Conservation (phyloP, 495 filamentous ascomycete species). For the Antarctomyces pellizariae region DNA sequence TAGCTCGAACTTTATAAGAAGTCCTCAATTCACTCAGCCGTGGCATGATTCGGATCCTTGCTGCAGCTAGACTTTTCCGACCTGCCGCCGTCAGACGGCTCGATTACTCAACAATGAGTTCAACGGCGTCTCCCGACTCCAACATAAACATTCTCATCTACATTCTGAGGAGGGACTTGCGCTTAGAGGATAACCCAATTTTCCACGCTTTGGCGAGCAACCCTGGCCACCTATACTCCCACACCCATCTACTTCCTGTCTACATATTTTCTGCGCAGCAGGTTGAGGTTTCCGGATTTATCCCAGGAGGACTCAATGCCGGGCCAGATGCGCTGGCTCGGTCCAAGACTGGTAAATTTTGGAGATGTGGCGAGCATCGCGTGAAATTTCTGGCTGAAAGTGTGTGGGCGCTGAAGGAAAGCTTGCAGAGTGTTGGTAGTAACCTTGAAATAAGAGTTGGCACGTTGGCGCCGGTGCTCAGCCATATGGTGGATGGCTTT, state of each 20-base stretch:
- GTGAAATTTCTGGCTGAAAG: slow-evolving; percentile 42
- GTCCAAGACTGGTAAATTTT: slow-evolving; percentile 31
- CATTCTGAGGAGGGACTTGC: slow-evolving; percentile 40
- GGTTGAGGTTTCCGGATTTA: slow-evolving; percentile 45
- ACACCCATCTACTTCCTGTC: slow-evolving; percentile 42
- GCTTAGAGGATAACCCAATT: slow-evolving; percentile 43
- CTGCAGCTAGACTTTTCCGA: too few species aligned
- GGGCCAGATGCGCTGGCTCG: slow-evolving; percentile 36
- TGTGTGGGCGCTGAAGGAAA: slow-evolving; percentile 40
- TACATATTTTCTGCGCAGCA: slow-evolving; percentile 40
- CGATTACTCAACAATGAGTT: too few species aligned
- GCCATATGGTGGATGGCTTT: slow-evolving; percentile 24
- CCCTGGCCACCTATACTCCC: too few species aligned
- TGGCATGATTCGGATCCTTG: too few species aligned
- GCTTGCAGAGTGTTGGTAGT: slow-evolving; percentile 27
- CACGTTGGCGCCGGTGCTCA: slow-evolving; percentile 25
- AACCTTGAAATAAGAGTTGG: slow-evolving; percentile 42
- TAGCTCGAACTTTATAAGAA: too few species aligned
- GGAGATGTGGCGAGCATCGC: slow-evolving; percentile 43
- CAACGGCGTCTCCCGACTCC: too few species aligned
- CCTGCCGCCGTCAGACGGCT: too few species aligned
- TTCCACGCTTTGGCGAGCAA: slow-evolving; percentile 27
- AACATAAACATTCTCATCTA: slow-evolving; percentile 36
- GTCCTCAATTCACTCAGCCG: too few species aligned
- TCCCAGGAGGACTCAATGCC: slow-evolving; percentile 13